Conservation (phyloP, 495 filamentous ascomycete species). For the Penicillium maclennaniae region DNA sequence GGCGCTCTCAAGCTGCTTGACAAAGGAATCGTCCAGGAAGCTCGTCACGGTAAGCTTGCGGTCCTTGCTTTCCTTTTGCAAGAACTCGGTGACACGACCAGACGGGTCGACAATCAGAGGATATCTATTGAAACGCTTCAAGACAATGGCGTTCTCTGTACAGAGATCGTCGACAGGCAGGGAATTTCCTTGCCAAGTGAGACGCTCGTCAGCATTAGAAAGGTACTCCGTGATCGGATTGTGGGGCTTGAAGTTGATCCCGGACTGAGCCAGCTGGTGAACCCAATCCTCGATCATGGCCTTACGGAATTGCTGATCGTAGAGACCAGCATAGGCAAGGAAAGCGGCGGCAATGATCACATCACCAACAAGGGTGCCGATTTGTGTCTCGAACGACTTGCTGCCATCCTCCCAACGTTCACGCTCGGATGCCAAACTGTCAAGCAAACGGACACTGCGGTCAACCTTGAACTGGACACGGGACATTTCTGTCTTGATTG, state of each 20-base stretch:
- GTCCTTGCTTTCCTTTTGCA: constrained; percentile 90
- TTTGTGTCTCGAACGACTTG: constrained; percentile 96
- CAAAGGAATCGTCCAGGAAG: constrained; percentile 96
- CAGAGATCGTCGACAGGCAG: constrained; percentile 98
- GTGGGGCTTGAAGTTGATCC: constrained; percentile 85
- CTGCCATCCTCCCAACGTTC: constrained; percentile 92
- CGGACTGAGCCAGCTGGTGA: constrained; percentile 82
- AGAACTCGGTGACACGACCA: constrained; percentile 86
- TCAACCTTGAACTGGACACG: constrained; percentile 97
- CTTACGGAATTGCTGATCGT: constrained; percentile 96
- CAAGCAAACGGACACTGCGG: constrained; percentile 87
- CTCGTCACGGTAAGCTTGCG: constrained; percentile 93
- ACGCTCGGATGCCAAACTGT: constrained; percentile 91
- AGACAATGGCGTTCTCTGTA: constrained; percentile 96
- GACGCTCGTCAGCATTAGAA: constrained; percentile 91
- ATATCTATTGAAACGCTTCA: constrained; percentile 97
- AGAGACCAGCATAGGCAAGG: constrained; percentile 95
- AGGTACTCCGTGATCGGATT: constrained; percentile 96
- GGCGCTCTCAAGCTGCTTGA: constrained; percentile 94
- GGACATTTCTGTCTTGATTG: constrained; percentile 95
- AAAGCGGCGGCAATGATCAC: constrained; percentile 93
- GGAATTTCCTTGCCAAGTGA: constrained; percentile 91
- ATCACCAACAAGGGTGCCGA: constrained; percentile 92
- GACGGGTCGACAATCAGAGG: constrained; percentile 98
- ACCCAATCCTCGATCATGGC: constrained; percentile 97